These are phyloP conservation scores for Sporothrix luriei DNA, from an alignment of 2,329 filamentous ascomycete species.

Conservation along the genomic window DNA sequence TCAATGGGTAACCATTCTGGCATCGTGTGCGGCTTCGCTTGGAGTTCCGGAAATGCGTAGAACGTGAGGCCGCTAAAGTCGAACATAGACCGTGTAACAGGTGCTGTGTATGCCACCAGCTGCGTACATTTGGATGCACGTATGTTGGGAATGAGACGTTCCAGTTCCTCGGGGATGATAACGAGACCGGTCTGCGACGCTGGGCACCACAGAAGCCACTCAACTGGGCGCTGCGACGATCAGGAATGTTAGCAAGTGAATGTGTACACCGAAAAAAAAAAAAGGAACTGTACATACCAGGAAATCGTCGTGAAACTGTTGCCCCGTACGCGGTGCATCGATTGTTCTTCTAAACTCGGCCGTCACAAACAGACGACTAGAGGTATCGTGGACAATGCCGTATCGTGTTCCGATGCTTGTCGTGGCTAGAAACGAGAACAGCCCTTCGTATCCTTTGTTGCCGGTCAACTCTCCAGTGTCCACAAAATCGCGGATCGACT, in stretches of 20 bases:
- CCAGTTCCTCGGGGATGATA: conserved; percentile 65
- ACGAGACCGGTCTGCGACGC: conserved; percentile 55
- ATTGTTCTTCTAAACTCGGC: conserved; percentile 55
- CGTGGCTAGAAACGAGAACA: conserved; percentile 25
- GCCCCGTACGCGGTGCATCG: conserved; percentile 24
- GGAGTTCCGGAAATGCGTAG: conserved; percentile 55
- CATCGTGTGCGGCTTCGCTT: conserved; percentile 41
- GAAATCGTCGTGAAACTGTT: conserved; percentile 42
- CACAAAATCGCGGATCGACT: conserved; percentile 28
- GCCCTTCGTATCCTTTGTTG: neutral
- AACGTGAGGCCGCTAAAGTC: conserved; percentile 59
- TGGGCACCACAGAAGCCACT: conserved; percentile 63
- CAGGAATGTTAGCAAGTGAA: neutral
- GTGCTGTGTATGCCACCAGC: conserved; percentile 58
- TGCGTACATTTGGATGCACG: conserved; percentile 36
- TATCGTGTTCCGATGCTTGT: conserved; percentile 27
- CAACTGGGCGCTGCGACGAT: conserved; percentile 48
- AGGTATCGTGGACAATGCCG: conserved; percentile 25
- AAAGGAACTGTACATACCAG: conserved; percentile 39
- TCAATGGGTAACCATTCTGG: conserved; percentile 60
- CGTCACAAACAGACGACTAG: conserved; percentile 45
- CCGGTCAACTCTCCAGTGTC: conserved; percentile 20
- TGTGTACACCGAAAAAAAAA: conserved; percentile 35
- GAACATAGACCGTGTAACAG: conserved; percentile 62
- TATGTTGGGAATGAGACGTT: conserved; percentile 55